Evolutionary conservation across 2,329 filamentous ascomycete genomes (phyloP).

Genomic region (Alternaria hordeiaustralica): DNA sequence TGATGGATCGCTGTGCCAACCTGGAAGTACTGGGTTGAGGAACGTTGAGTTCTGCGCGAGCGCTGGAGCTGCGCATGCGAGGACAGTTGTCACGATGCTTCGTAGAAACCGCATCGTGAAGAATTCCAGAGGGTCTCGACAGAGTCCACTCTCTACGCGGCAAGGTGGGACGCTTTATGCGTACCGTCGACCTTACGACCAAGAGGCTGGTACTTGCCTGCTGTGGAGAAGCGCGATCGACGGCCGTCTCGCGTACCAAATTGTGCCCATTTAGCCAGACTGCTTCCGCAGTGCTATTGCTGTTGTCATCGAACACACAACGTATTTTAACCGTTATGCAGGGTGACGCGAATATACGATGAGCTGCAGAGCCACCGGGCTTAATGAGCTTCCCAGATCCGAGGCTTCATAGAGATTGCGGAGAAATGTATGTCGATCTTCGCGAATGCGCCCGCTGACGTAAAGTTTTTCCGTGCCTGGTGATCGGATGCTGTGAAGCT

Average conservation of each 20-base stretch:
- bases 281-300: not conserved
- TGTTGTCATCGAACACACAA: not conserved
- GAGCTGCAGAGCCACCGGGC: not conserved
- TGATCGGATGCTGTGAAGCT: not conserved
- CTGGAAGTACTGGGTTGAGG: constrained; percentile 57
- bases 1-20: constrained; percentile 58
- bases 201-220: not conserved
- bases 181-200: not conserved
- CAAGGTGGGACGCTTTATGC: not conserved
- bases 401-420: not conserved
- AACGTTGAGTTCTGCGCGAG: constrained; percentile 10
- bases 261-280: not conserved
- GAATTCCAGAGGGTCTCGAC: not conserved
- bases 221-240: not conserved
- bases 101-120: not conserved
- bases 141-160: not conserved
- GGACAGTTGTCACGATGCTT: not conserved
- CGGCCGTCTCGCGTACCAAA: not conserved
- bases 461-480: not conserved
- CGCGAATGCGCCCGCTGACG: not conserved
- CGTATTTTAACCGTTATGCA: not conserved
- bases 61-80: not conserved
- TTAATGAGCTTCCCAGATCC: not conserved
- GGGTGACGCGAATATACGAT: not conserved
- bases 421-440: not conserved